phyloP scores from a whole-genome alignment of 306 rosid genomes.

The Cucurbita moschata region DNA sequence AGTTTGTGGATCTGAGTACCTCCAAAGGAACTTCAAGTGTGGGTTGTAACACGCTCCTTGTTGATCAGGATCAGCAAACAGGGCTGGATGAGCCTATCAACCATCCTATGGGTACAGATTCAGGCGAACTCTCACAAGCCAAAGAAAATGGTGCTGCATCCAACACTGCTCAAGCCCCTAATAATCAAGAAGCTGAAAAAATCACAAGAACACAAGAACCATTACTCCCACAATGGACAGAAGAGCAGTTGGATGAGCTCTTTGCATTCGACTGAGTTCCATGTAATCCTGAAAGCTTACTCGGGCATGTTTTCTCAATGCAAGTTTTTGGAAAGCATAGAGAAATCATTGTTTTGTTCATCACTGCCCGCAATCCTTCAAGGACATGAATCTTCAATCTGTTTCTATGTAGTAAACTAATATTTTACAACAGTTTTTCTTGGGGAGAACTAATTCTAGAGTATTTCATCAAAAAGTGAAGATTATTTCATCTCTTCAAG shows the following conservation, averaged over 20 bases:
- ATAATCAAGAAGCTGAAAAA: slow-evolving; percentile 12
- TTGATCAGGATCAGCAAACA: slow-evolving; percentile 8
- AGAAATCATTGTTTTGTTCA: not conserved
- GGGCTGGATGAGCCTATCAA: slow-evolving; percentile 16
- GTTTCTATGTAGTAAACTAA: not conserved
- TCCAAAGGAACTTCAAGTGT: not conserved
- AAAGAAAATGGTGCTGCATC: slow-evolving; percentile 14
- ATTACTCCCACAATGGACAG: slow-evolving; percentile 60
- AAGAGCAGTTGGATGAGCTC: slow-evolving; percentile 71
- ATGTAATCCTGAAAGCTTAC: not conserved
- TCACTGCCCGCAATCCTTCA: not conserved
- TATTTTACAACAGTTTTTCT: not conserved
- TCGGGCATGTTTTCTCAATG: not conserved
- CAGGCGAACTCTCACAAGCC: slow-evolving; percentile 7
- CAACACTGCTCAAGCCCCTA: slow-evolving; percentile 6
- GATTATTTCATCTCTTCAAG: not conserved
- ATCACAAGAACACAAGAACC: slow-evolving; percentile 9
- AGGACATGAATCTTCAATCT: not conserved
- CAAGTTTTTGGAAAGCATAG: not conserved
- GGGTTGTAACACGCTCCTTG: not conserved
- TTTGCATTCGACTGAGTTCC: slow-evolving; percentile 40
- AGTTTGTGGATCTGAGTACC: slow-evolving; percentile 1
- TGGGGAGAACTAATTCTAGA: not conserved
- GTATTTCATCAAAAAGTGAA: not conserved
- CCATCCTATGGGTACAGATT: slow-evolving; percentile 6